Base-by-base conservation (phyloP, 2,329 filamentous ascomycete genomes). In the Xylariaceae sp. region DNA sequence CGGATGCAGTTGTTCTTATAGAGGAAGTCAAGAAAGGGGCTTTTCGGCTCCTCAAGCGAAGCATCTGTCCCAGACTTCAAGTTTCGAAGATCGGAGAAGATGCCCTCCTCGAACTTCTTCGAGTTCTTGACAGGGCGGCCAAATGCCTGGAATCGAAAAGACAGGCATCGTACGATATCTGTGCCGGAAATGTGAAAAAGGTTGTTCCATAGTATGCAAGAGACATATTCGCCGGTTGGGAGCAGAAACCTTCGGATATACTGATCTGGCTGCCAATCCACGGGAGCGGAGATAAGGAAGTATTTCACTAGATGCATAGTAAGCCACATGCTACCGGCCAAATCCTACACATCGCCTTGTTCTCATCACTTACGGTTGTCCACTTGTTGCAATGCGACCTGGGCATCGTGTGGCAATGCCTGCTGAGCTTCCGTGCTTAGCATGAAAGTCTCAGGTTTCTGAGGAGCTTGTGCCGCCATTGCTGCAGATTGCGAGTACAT, bases 1-100 rank as follows among this genome's bases (percentile, higher is more conserved):
- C 94, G 86, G 62, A 99, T 99, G 80, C 94, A 99, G 78, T 99
- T 99, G 82, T 99, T 99, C 81, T 99, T 99, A 83, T 99, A 99
- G 40, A 99, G 80, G 70, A 97, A 99, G 72, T 99, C 94, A 54
- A 99, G 82, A 74, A 99, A 99, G 1, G 89, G 86, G 74, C 92
- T 97, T 80, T 99, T 99, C 48, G 94, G 94, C 76, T 99, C 94
- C 74, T 99, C 94, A 53, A 99, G 83, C 39, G 94, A 96, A 43
- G 94, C 94, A 76, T 99, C 94, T 62, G 92, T 97, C 58, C 94
- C 94, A 19, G 94, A 95, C 75, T 99, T 99, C 61, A 99, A 81
- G 71, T 99, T 99, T 71, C 94, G 89, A 68, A 99, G 77, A 69
- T 99, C 94, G 39, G 94, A 99, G 74, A 99, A 99, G 73, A 99